A percentile compares a stretch with the other conserved stretches of the same genome.
phyloP scores from a whole-genome alignment of 2,329 filamentous ascomycete species.

The Leptographium radiaticola region DNA sequence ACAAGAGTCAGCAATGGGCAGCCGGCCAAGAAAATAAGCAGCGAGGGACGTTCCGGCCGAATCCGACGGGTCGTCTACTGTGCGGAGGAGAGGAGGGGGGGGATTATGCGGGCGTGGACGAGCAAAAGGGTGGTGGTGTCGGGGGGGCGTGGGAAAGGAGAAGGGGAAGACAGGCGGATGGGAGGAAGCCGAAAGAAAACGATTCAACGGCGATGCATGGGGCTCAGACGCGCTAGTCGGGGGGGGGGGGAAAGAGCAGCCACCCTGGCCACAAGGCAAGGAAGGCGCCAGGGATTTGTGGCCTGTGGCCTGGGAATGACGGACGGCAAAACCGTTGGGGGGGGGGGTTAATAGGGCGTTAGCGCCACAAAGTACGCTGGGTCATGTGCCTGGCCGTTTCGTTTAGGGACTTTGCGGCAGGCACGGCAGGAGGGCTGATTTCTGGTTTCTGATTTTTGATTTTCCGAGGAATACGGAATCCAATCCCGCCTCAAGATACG shows the following conservation, averaged over 20 bases:
- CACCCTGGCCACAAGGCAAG: neutral
- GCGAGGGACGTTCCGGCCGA: neutral
- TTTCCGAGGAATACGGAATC: too few relatives aligned
- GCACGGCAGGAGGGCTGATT: neutral
- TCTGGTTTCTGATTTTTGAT: too few relatives aligned
- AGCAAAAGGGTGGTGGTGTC: neutral
- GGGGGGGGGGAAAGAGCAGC: neutral
- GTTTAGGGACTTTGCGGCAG: neutral
- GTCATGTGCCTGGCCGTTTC: neutral
- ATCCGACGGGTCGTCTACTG: neutral
- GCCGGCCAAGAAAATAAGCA: neutral
- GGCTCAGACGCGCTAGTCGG: neutral
- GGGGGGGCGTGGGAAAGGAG: neutral
- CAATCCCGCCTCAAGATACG: too few relatives aligned
- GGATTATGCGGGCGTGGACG: neutral
- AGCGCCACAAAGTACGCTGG: neutral
- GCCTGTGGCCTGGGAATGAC: neutral
- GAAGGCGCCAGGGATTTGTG: too few relatives aligned
- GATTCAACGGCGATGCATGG: constrained; percentile 1
- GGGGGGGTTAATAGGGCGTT: neutral
- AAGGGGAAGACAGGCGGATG: neutral
- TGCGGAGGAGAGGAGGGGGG: neutral
- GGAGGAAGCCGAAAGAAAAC: neutral
- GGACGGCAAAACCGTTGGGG: neutral
- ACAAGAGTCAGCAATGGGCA: neutral